Conservation (phyloP, 75 land plant species). For the Gnetum montanum region DNA sequence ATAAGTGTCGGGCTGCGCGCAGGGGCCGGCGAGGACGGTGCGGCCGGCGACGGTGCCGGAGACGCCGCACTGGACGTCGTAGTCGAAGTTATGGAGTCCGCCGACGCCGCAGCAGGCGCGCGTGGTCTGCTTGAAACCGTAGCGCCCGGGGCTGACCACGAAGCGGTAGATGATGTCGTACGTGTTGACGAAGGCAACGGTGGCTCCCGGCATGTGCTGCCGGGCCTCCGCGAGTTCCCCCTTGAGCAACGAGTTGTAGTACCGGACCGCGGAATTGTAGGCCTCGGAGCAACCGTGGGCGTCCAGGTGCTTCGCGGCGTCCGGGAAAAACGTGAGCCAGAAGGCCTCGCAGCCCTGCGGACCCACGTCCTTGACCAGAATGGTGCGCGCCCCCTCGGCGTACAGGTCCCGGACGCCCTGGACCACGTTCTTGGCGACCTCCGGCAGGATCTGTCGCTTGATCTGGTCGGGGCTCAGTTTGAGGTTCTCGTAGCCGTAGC, state of each 20-base stretch:
- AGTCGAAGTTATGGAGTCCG: conserved; percentile 12
- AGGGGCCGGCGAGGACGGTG: conserved; percentile 6
- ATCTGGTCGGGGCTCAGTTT: neutral
- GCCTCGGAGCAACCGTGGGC: conserved; percentile 47
- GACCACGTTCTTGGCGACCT: conserved; percentile 1
- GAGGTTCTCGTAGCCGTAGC: neutral
- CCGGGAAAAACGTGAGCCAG: conserved; percentile 26
- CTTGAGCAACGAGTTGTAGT: conserved; percentile 48
- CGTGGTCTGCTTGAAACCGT: conserved; percentile 26
- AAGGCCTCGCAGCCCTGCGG: conserved; percentile 67
- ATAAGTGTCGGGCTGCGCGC: conserved; percentile 9
- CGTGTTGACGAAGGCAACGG: conserved; percentile 40
- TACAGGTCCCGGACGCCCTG: conserved; percentile 34
- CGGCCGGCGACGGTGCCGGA: conserved; percentile 5
- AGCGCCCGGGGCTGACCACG: conserved; percentile 32
- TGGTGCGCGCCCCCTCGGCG: conserved; percentile 41
- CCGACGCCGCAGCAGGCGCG: conserved; percentile 20
- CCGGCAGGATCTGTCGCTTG: neutral
- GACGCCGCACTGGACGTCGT: conserved; percentile 15
- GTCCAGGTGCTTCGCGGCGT: conserved; percentile 43
- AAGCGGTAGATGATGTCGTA: conserved; percentile 43
- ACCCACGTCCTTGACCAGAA: conserved; percentile 54
- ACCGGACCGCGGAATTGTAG: conserved; percentile 48
- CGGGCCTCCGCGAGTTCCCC: conserved; percentile 16
- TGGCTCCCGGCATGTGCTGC: conserved; percentile 23